Conservation (phyloP, 805 yeast genomes). For the Candida gorgasii region DNA sequence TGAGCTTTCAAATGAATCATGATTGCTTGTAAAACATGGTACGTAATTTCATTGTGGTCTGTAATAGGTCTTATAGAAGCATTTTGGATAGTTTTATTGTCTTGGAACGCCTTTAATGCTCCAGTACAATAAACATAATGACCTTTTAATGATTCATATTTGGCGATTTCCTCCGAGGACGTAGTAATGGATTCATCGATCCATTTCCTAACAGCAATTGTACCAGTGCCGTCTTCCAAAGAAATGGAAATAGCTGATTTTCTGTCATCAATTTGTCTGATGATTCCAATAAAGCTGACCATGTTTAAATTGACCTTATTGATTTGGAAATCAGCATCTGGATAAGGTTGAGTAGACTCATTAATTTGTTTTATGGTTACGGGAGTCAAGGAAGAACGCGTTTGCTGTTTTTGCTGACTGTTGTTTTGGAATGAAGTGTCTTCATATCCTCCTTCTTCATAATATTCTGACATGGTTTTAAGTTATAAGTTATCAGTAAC, state of each 20-base stretch:
- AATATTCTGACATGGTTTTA: conserved; percentile 6
- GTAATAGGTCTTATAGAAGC: conserved; percentile 57
- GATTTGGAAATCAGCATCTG: conserved; percentile 66
- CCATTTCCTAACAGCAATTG: conserved; percentile 67
- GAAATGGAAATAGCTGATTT: conserved; percentile 57
- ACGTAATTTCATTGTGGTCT: conserved; percentile 67
- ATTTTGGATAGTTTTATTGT: conserved; percentile 63
- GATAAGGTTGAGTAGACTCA: conserved; percentile 59
- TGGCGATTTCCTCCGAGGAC: conserved; percentile 30
- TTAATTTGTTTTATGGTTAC: conserved; percentile 74
- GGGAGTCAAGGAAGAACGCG: conserved; percentile 45
- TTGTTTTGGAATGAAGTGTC: conserved; percentile 14
- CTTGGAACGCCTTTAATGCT: conserved; percentile 55
- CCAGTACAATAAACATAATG: conserved; percentile 60
- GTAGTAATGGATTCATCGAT: conserved; percentile 32
- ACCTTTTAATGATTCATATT: conserved; percentile 43
- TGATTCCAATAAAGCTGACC: conserved; percentile 66
- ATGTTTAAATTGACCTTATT: conserved; percentile 62
- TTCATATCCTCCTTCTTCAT: conserved; percentile 11
- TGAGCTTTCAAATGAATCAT: conserved; percentile 56
- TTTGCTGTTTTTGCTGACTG: conserved; percentile 29
- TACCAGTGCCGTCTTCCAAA: conserved; percentile 77
- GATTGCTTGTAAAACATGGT: conserved; percentile 68
- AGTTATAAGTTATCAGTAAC: neutral
- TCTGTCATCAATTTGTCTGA: conserved; percentile 62